Percentiles rank a stretch among this genome's conserved stretches.
Conservation (phyloP, 2,329 filamentous ascomycete genomes). For the Aspergillus brunneoviolaceus region DNA sequence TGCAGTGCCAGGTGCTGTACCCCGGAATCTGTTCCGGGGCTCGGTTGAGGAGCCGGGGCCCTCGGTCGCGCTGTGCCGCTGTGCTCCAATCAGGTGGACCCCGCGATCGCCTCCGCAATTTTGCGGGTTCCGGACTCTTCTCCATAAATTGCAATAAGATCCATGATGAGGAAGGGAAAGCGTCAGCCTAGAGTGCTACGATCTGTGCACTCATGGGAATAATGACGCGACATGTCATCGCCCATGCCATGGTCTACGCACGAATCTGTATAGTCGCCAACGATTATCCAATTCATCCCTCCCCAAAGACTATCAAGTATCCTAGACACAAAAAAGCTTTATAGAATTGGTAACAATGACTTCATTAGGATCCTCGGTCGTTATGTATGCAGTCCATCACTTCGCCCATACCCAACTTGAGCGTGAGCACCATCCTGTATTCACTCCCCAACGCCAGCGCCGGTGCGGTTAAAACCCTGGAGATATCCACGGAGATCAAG, state of each 20-base stretch:
- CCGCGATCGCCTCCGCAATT: no score
- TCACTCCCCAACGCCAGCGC: slow-evolving; percentile 35
- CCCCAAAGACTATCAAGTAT: background rate
- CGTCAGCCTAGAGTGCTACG: no score
- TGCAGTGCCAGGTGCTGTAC: background rate
- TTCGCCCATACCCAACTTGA: slow-evolving; percentile 14
- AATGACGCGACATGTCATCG: no score
- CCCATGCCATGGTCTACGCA: no score
- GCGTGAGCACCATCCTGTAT: slow-evolving; percentile 18
- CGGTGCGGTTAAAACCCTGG: slow-evolving; percentile 28
- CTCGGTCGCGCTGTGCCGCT: background rate
- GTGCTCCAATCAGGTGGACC: no score
- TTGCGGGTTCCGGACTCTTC: no score
- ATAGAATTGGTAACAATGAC: slow-evolving; percentile 14
- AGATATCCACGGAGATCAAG: slow-evolving; percentile 9
- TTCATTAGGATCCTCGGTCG: slow-evolving; percentile 36
- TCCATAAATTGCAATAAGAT: no score
- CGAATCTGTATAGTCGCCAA: no score
- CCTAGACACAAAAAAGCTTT: background rate
- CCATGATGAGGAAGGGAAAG: no score
- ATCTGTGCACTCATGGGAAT: no score
- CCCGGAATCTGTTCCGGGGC: slow-evolving; percentile 19
- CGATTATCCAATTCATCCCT: background rate
- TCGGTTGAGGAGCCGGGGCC: slow-evolving; percentile 17
- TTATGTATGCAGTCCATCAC: slow-evolving; percentile 35